Percentiles rank a stretch among this genome's conserved stretches.
Conservation (phyloP, 495 filamentous ascomycete genomes). For the Trichoderma reesei region DNA sequence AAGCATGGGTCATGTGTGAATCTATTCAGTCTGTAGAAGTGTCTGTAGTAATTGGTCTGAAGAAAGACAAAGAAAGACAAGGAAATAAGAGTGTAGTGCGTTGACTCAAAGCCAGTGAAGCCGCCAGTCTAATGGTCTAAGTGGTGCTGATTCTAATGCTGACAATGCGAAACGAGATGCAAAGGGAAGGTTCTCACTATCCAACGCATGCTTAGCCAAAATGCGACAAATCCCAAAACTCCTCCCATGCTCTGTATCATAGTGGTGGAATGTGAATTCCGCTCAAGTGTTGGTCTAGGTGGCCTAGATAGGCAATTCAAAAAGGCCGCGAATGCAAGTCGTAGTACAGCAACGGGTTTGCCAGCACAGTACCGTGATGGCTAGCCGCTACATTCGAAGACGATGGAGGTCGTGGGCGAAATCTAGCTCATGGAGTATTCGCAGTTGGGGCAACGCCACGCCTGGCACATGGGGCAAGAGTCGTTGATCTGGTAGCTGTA, state of each 20-base stretch:
- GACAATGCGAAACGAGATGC: not conserved
- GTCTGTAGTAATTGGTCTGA: too few relatives aligned
- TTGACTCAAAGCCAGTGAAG: not conserved
- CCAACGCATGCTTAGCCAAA: not conserved
- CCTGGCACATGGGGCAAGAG: constrained; percentile 2
- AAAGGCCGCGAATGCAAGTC: not conserved
- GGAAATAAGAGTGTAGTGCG: not conserved
- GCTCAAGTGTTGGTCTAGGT: not conserved
- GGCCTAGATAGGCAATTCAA: not conserved
- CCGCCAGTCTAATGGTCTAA: not conserved
- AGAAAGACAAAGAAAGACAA: not conserved
- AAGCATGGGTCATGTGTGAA: too few relatives aligned
- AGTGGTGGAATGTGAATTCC: not conserved
- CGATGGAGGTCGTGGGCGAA: not conserved
- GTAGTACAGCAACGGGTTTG: not conserved
- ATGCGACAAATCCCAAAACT: not conserved
- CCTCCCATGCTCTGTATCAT: not conserved
- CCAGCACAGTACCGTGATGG: not conserved
- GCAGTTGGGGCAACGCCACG: constrained; percentile 3
- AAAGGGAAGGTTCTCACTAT: not conserved
- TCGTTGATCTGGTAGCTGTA: not conserved
- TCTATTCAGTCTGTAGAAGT: too few relatives aligned
- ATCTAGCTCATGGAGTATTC: not conserved
- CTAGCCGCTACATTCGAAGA: not conserved
- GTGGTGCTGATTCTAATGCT: not conserved